A percentile compares a stretch with the other conserved stretches of the same genome.
phyloP scores from a whole-genome alignment of 2,329 filamentous ascomycete genomes.

The Scopulariopsis brevicaulis region DNA sequence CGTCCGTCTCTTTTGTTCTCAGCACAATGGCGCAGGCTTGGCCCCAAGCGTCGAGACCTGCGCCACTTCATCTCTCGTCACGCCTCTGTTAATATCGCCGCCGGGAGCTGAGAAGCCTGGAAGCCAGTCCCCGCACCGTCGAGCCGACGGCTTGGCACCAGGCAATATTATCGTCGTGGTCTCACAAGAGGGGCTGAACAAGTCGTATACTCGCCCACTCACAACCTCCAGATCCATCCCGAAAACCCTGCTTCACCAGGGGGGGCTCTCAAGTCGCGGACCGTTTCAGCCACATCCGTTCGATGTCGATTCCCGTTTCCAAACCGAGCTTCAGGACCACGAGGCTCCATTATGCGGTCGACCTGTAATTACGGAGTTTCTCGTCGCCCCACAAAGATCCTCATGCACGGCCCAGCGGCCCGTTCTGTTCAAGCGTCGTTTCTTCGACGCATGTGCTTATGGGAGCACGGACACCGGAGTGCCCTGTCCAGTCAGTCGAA shows the following conservation, averaged over 20 bases:
- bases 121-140: background rate
- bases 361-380: background rate
- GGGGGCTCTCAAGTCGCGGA: background rate
- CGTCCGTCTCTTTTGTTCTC: background rate
- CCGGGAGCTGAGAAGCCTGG: background rate
- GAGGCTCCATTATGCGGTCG: background rate
- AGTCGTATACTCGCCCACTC: background rate
- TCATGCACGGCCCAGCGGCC: background rate
- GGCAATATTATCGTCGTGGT: background rate
- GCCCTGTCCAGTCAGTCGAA: background rate
- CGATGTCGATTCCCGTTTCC: background rate
- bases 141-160: background rate
- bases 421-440: background rate
- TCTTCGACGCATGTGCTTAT: background rate
- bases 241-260: background rate
- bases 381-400: background rate
- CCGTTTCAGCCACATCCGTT: background rate
- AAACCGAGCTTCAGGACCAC: background rate
- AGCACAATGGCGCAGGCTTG: background rate
- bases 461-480: background rate
- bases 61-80: background rate
- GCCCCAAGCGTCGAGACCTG: background rate
- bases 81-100: background rate
- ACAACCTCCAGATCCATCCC: background rate
- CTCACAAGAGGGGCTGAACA: background rate